Evolutionary conservation across 2,329 filamentous ascomycete species (phyloP).

Genomic region (Cadophora sp.): DNA sequence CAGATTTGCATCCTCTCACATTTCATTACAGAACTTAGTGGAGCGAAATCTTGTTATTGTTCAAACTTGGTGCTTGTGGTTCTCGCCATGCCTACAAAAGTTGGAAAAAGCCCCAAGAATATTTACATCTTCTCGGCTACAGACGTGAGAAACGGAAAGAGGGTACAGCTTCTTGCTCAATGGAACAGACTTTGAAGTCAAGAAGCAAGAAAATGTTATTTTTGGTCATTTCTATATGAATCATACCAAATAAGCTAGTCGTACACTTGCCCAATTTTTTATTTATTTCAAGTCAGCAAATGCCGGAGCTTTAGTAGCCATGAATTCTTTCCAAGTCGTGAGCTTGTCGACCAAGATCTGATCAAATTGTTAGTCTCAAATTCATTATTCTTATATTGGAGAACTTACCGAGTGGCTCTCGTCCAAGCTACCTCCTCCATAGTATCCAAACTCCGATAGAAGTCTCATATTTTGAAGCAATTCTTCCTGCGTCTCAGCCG

Average conservation of each 20-base stretch:
- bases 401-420: conserved; percentile 46
- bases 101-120: no score
- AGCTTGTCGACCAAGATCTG: conserved; percentile 48
- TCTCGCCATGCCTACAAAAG: no score
- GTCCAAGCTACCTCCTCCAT: conserved; percentile 51
- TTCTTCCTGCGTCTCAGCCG: conserved; percentile 53
- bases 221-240: no score
- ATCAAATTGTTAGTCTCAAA: conserved; percentile 22
- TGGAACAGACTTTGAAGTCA: no score
- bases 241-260: background rate
- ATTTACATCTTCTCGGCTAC: no score
- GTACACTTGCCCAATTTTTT: background rate
- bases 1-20: no score
- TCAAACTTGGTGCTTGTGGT: no score
- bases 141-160: no score
- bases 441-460: conserved; percentile 60
- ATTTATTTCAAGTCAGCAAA: conserved; percentile 48
- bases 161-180: no score
- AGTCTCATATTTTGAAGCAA: conserved; percentile 60
- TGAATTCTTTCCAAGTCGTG: conserved; percentile 51
- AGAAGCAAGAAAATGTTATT: no score
- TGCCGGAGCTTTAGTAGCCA: conserved; percentile 42
- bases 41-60: no score
- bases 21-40: no score
- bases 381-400: background rate